These are phyloP conservation scores for Kluyveromyces nonfermentans DNA, from an alignment of 805 yeast species.

Conservation along the genomic window DNA sequence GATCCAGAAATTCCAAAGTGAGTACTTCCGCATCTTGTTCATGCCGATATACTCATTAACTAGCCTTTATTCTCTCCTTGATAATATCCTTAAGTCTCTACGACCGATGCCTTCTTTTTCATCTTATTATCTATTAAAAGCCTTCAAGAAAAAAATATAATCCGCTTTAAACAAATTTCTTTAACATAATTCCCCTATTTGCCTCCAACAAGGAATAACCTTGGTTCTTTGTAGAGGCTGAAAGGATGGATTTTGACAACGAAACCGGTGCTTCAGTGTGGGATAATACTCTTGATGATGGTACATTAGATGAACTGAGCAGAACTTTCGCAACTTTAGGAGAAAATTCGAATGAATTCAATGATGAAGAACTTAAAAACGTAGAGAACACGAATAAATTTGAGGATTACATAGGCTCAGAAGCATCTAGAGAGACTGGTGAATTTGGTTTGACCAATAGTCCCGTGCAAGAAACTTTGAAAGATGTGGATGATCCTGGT, in stretches of 20 bases:
- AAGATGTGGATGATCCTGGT: neutral
- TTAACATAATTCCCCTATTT: neutral
- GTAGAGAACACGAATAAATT: constrained; percentile 7
- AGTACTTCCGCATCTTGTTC: constrained; percentile 26
- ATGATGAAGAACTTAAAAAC: constrained; percentile 10
- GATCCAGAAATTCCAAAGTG: constrained; percentile 59
- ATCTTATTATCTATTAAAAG: no score
- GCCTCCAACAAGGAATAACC: neutral
- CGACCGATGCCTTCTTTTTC: no score
- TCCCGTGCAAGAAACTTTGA: neutral
- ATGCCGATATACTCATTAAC: neutral
- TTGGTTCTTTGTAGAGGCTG: neutral
- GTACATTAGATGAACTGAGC: constrained; percentile 7
- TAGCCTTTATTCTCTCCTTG: constrained; percentile 1
- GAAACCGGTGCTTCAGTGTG: constrained; percentile 28
- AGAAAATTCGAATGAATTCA: constrained; percentile 4
- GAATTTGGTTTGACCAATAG: constrained; percentile 2
- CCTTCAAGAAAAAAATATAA: neutral
- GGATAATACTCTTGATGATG: constrained; percentile 23
- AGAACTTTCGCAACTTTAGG: constrained; percentile 9
- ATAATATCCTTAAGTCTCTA: neutral
- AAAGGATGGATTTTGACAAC: constrained; percentile 20
- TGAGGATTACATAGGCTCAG: constrained; percentile 7
- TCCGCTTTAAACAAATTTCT: neutral
- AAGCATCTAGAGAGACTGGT: constrained; percentile 8